Percentiles rank a stretch among this genome's conserved stretches.
Conservation (phyloP, 805 yeast genomes). For the Zygotorulaspora florentina region DNA sequence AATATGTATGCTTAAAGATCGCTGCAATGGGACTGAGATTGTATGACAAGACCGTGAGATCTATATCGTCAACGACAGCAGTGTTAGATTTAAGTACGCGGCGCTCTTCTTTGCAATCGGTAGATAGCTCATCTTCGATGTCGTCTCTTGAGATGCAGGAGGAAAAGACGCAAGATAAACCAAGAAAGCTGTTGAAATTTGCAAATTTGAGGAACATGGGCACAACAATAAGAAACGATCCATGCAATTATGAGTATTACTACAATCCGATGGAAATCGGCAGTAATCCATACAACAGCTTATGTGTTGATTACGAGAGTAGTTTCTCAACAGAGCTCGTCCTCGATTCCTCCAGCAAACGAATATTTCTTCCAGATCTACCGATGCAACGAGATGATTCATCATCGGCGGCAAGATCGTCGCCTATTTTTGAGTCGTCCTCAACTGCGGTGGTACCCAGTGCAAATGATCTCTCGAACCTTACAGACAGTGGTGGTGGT, state of each 20-base stretch:
- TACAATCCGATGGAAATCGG: conserved; percentile 16
- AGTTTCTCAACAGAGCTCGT: conserved; percentile 16
- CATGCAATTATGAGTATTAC: conserved; percentile 15
- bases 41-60: conserved; percentile 4
- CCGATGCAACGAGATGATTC: conserved; percentile 9
- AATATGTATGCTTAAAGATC: too few relatives aligned
- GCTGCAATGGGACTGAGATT: neutral
- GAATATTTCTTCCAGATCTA: conserved; percentile 16
- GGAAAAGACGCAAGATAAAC: neutral
- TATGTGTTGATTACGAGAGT: conserved; percentile 7
- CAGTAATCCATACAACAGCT: conserved; percentile 15
- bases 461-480: neutral
- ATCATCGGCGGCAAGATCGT: conserved; percentile 3
- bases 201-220: conserved; percentile 19
- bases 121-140: neutral
- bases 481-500: conserved; percentile 5
- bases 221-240: conserved; percentile 20
- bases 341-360: conserved; percentile 12
- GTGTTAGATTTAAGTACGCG: neutral
- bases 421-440: conserved; percentile 9
- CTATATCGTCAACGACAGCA: conserved; percentile 3
- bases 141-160: neutral
- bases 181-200: conserved; percentile 13
- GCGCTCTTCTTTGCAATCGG: neutral
- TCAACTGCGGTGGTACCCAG: conserved; percentile 11